Conservation (phyloP, 1,139 yeast genomes). For the Wickerhamomyces sp. region DNA sequence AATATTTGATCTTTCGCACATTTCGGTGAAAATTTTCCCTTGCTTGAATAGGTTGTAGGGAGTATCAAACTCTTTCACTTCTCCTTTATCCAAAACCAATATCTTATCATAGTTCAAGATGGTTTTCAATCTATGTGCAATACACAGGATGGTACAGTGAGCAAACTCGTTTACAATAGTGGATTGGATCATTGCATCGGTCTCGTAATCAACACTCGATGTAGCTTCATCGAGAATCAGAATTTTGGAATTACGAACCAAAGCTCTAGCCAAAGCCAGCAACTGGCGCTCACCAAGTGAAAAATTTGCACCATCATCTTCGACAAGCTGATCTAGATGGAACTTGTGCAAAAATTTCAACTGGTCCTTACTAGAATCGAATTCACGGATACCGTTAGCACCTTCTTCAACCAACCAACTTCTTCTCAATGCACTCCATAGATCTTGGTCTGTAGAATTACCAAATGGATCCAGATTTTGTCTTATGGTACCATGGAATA, state of each 20-base stretch:
- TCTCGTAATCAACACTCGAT: slow-evolving; percentile 62
- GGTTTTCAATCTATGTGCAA: slow-evolving; percentile 62
- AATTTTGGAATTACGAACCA: slow-evolving; percentile 52
- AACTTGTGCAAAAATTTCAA: slow-evolving; percentile 39
- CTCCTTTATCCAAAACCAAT: slow-evolving; percentile 52
- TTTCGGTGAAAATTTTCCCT: slow-evolving; percentile 41
- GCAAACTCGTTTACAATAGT: slow-evolving; percentile 50
- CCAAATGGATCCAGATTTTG: slow-evolving; percentile 66
- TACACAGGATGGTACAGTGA: slow-evolving; percentile 56
- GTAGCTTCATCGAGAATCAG: slow-evolving; percentile 69
- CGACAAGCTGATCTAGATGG: slow-evolving; percentile 51
- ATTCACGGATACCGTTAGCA: slow-evolving; percentile 13
- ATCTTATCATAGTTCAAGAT: slow-evolving; percentile 52
- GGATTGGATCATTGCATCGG: slow-evolving; percentile 55
- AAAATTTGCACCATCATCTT: slow-evolving; percentile 59
- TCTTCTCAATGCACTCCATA: slow-evolving; percentile 51
- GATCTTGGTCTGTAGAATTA: slow-evolving; percentile 42
- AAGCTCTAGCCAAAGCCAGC: slow-evolving; percentile 60
- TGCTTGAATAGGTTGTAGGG: slow-evolving; percentile 36
- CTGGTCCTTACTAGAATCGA: slow-evolving; percentile 8
- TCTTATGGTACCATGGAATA: slow-evolving; percentile 62
- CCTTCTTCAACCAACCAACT: slow-evolving; percentile 45
- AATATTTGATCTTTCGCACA: slow-evolving; percentile 50
- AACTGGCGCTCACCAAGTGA: slow-evolving; percentile 66
- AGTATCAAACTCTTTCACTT: slow-evolving; percentile 45